Evolutionary conservation across 148 eudicot species (phyloP).

Genomic region (Agrostemma githago): DNA sequence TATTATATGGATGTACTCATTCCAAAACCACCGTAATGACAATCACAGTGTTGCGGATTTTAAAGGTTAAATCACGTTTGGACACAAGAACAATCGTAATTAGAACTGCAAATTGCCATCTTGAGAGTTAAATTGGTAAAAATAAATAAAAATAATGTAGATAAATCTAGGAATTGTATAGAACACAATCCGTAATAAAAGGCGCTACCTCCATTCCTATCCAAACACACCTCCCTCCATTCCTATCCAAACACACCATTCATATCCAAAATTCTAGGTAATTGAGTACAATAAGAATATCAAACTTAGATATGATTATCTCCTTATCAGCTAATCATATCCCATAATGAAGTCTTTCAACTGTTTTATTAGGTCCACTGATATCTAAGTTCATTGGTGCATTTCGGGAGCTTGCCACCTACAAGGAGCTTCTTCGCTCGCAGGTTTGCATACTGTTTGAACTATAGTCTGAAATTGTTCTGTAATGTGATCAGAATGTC

Average conservation of each 20-base stretch:
- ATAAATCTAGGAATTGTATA: too few relatives aligned
- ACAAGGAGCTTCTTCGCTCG: conserved; percentile 94
- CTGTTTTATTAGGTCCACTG: conserved; percentile 60
- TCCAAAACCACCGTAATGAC: conserved; percentile 3
- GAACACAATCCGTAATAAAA: too few relatives aligned
- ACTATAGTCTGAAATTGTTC: background rate
- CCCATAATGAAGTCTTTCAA: conserved; percentile 6
- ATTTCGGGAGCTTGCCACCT: conserved; percentile 86
- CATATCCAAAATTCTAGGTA: too few relatives aligned
- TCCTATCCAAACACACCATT: too few relatives aligned
- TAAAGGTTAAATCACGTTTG: background rate
- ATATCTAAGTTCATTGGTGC: conserved; percentile 70
- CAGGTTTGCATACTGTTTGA: conserved; percentile 46
- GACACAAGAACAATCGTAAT: background rate
- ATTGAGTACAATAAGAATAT: too few relatives aligned
- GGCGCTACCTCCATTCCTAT: too few relatives aligned
- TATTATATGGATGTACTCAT: background rate
- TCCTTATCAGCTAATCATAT: too few relatives aligned
- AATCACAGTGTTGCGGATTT: background rate
- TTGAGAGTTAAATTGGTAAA: background rate
- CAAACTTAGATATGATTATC: too few relatives aligned
- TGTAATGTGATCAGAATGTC: background rate
- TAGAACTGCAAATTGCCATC: background rate
- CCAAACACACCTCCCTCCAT: too few relatives aligned
- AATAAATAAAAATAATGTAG: too few relatives aligned